phyloP scores from a whole-genome alignment of 2,329 filamentous ascomycete species.

The Fusarium coffeatum region DNA sequence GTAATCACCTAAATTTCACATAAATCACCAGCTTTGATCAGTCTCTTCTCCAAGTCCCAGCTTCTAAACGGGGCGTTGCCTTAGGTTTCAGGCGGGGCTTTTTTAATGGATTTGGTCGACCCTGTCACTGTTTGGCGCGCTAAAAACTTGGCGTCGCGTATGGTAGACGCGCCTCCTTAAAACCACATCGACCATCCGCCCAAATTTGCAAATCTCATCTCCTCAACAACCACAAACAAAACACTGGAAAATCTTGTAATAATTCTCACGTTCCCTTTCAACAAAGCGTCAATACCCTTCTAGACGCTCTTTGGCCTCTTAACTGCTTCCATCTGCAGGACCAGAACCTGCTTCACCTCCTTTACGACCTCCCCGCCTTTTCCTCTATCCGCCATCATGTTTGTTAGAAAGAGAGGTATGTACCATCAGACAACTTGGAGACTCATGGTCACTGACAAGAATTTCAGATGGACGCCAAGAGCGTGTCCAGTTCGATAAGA shows the following conservation, averaged over 20 bases:
- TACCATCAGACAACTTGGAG: constrained; percentile 36
- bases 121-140: constrained; percentile 47
- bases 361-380: constrained; percentile 36
- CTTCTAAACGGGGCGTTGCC: constrained; percentile 39
- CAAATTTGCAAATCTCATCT: constrained; percentile 42
- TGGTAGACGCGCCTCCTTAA: constrained; percentile 53
- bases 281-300: constrained; percentile 23
- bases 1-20: background rate
- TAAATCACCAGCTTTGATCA: constrained; percentile 19
- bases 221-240: constrained; percentile 41
- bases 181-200: constrained; percentile 48
- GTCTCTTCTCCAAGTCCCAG: constrained; percentile 10
- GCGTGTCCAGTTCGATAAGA: constrained; percentile 99
- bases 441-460: constrained; percentile 45
- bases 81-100: constrained; percentile 43
- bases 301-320: constrained; percentile 41
- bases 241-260: constrained; percentile 27
- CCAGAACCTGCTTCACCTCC: constrained; percentile 41
- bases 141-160: constrained; percentile 52
- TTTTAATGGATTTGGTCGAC: constrained; percentile 47
- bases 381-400: constrained; percentile 60
- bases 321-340: constrained; percentile 43
- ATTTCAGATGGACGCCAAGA: constrained; percentile 94
- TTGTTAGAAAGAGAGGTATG: constrained; percentile 72
- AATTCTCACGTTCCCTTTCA: constrained; percentile 30